Evolutionary conservation across 768 basidiomycete species (phyloP).

Genomic region (Leucosporidium creatinivorum): DNA sequence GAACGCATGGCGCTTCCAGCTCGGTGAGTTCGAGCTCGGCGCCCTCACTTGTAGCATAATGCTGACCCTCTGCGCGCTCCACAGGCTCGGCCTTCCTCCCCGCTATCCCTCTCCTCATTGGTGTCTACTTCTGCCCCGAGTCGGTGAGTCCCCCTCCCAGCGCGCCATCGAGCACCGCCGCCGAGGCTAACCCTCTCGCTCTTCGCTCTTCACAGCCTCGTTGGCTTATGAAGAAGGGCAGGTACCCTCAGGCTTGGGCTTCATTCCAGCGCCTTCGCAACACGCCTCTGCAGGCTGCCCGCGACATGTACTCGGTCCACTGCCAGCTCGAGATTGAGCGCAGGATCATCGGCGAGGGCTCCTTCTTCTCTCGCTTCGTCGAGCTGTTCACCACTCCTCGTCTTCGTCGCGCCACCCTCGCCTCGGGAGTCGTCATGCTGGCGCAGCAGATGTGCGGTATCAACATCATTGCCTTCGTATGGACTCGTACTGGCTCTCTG

Average conservation of each 20-base stretch:
- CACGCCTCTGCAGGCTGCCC: constrained; percentile 43
- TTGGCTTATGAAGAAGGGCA: constrained; percentile 45
- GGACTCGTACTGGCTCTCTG: not conserved
- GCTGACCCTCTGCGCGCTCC: too few species aligned
- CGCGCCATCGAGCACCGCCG: too few species aligned
- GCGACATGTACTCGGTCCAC: constrained; percentile 45
- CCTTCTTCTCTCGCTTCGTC: constrained; percentile 39
- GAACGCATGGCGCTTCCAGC: constrained; percentile 44
- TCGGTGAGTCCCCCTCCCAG: not conserved
- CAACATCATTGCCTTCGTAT: not conserved
- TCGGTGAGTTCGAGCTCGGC: constrained; percentile 28
- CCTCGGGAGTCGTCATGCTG: constrained; percentile 1
- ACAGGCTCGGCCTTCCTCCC: constrained; percentile 39
- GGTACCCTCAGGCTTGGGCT: constrained; percentile 41
- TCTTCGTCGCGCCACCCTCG: constrained; percentile 5
- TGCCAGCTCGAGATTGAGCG: constrained; percentile 40
- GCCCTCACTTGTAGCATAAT: too few species aligned
- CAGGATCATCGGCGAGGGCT: constrained; percentile 36
- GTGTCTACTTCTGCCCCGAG: constrained; percentile 55
- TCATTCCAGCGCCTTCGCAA: constrained; percentile 42
- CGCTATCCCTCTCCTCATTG: constrained; percentile 48
- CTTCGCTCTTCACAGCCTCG: constrained; percentile 18
- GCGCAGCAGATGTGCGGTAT: constrained; percentile 11
- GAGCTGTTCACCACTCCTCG: constrained; percentile 45
- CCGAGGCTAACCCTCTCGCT: too few species aligned